These are phyloP conservation scores for Bocquillonia castaneifolia DNA, from an alignment of 441 rosid genomes.

Conservation along the genomic window DNA sequence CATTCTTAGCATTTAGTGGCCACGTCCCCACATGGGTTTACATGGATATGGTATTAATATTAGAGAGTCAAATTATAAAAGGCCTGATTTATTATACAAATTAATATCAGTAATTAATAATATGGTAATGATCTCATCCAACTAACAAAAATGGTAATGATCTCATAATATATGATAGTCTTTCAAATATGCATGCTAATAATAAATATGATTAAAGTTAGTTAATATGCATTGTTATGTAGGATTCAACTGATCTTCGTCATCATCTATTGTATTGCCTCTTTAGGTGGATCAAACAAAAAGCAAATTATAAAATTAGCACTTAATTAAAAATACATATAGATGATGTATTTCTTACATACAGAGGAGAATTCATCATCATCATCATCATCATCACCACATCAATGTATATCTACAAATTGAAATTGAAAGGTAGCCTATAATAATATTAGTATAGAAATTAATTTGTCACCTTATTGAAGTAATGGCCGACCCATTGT, in stretches of 20 bases:
- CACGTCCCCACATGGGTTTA: neutral
- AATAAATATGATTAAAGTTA: neutral
- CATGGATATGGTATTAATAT: neutral
- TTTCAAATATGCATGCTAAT: neutral
- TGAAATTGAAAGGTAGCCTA: conserved; percentile 25
- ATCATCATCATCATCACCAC: too few species aligned
- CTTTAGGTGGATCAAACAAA: conserved; percentile 25
- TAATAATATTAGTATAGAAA: conserved; percentile 1
- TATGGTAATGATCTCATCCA: too few species aligned
- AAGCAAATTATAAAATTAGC: neutral
- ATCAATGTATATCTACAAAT: too few species aligned
- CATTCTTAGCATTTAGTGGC: neutral
- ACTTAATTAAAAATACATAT: too few species aligned
- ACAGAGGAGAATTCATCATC: too few species aligned
- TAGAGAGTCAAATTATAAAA: neutral
- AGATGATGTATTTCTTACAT: too few species aligned
- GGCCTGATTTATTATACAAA: neutral
- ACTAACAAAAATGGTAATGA: neutral
- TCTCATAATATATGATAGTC: neutral
- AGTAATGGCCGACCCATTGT: conserved; percentile 41
- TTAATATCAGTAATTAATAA: too few species aligned
- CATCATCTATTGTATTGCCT: neutral
- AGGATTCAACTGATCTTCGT: conserved; percentile 34
- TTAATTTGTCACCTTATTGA: conserved; percentile 22
- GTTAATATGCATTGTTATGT: conserved; percentile 26